Percentiles rank a stretch among this genome's conserved stretches.
Conservation (phyloP, 495 filamentous ascomycete genomes). For the Penicillium alfredii region DNA sequence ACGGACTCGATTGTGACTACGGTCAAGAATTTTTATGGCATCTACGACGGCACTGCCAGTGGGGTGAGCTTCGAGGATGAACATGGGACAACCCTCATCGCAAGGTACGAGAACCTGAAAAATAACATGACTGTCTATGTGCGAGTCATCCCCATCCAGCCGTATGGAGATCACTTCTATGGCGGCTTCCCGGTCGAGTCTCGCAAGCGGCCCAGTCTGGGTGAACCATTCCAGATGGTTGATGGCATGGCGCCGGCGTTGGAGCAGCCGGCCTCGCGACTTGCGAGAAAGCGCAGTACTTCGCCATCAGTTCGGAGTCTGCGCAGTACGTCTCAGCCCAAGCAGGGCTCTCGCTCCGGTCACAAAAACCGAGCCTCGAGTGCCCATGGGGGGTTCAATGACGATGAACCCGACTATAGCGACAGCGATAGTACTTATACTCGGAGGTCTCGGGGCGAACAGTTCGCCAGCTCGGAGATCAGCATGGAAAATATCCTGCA, state of each 20-base stretch:
- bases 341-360: conserved; percentile 57
- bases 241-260: conserved; percentile 44
- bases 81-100: conserved; percentile 79
- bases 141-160: conserved; percentile 64
- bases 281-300: conserved; percentile 70
- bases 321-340: conserved; percentile 75
- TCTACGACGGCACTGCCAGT: conserved; percentile 68
- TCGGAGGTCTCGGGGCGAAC: conserved; percentile 67
- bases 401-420: conserved; percentile 68
- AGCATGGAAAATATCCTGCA: conserved; percentile 97
- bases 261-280: conserved; percentile 56
- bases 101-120: conserved; percentile 87
- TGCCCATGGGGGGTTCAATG: conserved; percentile 57
- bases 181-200: conserved; percentile 34
- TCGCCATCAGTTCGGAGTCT: conserved; percentile 74
- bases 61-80: conserved; percentile 90
- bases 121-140: conserved; percentile 89
- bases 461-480: conserved; percentile 89
- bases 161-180: conserved; percentile 38
- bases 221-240: conserved; percentile 54
- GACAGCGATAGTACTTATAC: conserved; percentile 75
- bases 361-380: conserved; percentile 64
- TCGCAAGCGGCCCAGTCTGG: conserved; percentile 45
- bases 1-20: conserved; percentile 95
- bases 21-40: conserved; percentile 95